Percentiles rank a stretch among this genome's conserved stretches.
Conservation (phyloP, 805 yeast species). For the Pachysolen tannophilus region DNA sequence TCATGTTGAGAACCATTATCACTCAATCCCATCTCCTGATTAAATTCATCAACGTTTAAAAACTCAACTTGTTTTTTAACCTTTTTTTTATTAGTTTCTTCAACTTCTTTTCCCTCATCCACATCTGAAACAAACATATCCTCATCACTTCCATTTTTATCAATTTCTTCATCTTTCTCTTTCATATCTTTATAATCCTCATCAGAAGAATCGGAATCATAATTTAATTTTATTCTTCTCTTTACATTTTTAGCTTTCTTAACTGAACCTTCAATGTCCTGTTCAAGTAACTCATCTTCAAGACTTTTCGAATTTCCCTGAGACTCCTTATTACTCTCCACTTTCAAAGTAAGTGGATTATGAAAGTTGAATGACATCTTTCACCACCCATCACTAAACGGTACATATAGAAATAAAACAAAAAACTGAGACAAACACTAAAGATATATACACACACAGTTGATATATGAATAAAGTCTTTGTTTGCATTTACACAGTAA, state of each 20-base stretch:
- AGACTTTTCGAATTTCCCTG: too few species aligned
- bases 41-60: slow-evolving; percentile 5
- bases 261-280: slow-evolving; percentile 13
- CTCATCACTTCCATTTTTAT: slow-evolving; percentile 23
- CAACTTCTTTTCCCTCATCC: background rate
- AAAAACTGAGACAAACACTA: too few species aligned
- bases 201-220: slow-evolving; percentile 17
- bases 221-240: slow-evolving; percentile 9
- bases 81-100: background rate
- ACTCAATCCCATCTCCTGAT: background rate
- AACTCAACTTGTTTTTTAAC: background rate
- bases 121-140: slow-evolving; percentile 32
- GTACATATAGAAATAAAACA: too few species aligned
- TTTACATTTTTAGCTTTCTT: slow-evolving; percentile 7
- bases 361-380: too few species aligned
- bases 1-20: slow-evolving; percentile 18
- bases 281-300: slow-evolving; percentile 12
- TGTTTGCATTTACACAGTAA: too few species aligned
- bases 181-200: slow-evolving; percentile 12
- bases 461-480: too few species aligned
- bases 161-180: slow-evolving; percentile 13
- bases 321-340: too few species aligned
- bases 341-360: too few species aligned
- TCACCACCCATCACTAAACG: too few species aligned
- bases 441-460: too few species aligned